Base-by-base conservation (phyloP, 2,329 filamentous ascomycete species). In the Xylariaceae sp. region DNA sequence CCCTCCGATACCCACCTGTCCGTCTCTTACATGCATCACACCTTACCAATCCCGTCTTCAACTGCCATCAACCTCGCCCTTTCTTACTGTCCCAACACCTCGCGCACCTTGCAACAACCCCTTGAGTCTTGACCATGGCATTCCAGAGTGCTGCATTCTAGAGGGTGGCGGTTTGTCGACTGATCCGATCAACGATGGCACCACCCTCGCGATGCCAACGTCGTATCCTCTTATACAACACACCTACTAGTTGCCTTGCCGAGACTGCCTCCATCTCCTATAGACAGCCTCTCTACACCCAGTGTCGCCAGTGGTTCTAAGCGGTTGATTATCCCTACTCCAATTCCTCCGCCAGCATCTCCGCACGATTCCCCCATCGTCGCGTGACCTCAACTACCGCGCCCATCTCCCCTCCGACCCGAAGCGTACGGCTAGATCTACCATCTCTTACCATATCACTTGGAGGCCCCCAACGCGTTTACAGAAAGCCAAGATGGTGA, bases 171-270 rank as follows among this genome's bases (percentile, higher is more conserved):
- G 66, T 72, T 67, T 64, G 62, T 71, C 67, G 70, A 48, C 42
- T 33, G 48, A 69, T 67, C 67, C 66, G 63, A 71, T 75, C 72
- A 71, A 59, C 73, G 68, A 82, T 82, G 80, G 79, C 73, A 77
- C 76, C 77, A 78, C 76, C 76, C 75, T 80, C 76, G 67, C 68
- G 69, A 72, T 72, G 67, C 59, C 58, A 28, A 65, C 65, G 66
- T 69, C 63, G 66, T 67, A 53, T 49, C 41, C 51, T 50, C 45
- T 53, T 53, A 54, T 48, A 14, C 48, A 53, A 28, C 22, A 28
- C 22, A 28, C 22, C 22, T 28, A 28, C 22, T 28, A 7, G 22
- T 7, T 7, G 22, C 7, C 22, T 28, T 28, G 22, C 22, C 22
- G 22, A 28, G 22, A 28, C 22, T 28, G 22, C 22, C 22, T 28